phyloP scores from a whole-genome alignment of 1,139 yeast genomes.

The Spencermartinsiella ligniputridi region DNA sequence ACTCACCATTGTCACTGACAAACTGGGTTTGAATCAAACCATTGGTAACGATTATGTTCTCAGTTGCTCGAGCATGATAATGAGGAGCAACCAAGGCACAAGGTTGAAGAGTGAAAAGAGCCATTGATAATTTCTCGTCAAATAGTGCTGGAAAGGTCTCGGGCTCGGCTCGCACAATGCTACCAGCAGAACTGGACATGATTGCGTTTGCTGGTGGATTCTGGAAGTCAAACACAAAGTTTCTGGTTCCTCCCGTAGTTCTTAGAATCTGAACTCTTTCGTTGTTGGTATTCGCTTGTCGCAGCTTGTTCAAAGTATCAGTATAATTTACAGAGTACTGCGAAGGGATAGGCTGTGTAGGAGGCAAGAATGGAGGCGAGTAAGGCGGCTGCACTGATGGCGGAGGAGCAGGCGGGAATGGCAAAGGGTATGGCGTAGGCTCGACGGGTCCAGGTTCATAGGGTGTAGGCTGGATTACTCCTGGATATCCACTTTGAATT shows the following conservation, averaged over 20 bases:
- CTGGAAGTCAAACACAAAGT: conserved; percentile 23
- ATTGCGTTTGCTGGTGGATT: conserved; percentile 20
- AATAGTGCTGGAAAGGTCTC: conserved; percentile 22
- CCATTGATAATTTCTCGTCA: conserved; percentile 20
- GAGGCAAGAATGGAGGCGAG: neutral
- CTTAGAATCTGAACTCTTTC: conserved; percentile 17
- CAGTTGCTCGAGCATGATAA: conserved; percentile 23
- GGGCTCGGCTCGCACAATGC: conserved; percentile 20
- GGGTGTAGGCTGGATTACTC: too few relatives aligned
- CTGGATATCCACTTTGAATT: too few relatives aligned
- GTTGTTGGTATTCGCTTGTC: conserved; percentile 14
- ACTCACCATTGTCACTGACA: conserved; percentile 18
- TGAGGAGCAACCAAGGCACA: conserved; percentile 25
- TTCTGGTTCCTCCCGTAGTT: conserved; percentile 15
- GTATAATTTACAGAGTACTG: conserved; percentile 1
- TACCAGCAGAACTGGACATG: conserved; percentile 17
- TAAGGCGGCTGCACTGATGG: neutral
- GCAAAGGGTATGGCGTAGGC: neutral
- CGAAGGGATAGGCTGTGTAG: neutral
- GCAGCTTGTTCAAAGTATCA: conserved; percentile 3
- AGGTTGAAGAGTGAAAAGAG: conserved; percentile 19
- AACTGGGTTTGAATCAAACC: conserved; percentile 22
- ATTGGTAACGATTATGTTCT: conserved; percentile 19
- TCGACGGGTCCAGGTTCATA: neutral
- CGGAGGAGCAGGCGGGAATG: neutral